These are phyloP conservation scores for Amaranthus palmeri DNA, from an alignment of 148 eudicot genomes.

Conservation along the genomic window DNA sequence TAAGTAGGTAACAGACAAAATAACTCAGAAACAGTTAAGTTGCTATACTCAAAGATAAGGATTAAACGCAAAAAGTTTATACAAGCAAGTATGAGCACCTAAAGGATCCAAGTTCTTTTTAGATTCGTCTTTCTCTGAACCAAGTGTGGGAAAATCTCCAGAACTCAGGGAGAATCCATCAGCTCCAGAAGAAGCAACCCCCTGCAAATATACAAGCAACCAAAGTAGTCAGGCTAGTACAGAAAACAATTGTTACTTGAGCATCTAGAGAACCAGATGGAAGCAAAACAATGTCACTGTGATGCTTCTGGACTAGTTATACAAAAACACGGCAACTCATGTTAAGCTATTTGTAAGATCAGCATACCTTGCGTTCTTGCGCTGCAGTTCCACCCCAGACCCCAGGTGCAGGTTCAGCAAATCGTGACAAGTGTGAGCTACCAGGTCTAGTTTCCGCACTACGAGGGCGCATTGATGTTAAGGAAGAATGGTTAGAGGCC, in stretches of 20 bases:
- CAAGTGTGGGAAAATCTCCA: too few relatives aligned
- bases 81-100: conserved; percentile 45
- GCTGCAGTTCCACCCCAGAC: conserved; percentile 50
- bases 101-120: conserved; percentile 37
- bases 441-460: conserved; percentile 95
- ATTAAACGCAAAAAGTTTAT: conserved; percentile 9
- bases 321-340: neutral
- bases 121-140: too few relatives aligned
- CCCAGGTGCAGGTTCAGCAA: conserved; percentile 68
- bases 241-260: too few relatives aligned
- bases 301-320: neutral
- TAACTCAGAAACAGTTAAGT: neutral
- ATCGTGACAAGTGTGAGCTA: conserved; percentile 87
- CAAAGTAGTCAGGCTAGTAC: too few relatives aligned
- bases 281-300: too few relatives aligned
- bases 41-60: neutral
- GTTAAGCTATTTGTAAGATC: neutral
- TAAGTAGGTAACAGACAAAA: neutral
- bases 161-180: too few relatives aligned
- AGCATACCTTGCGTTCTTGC: conserved; percentile 65
- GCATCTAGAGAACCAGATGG: too few relatives aligned
- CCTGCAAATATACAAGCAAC: too few relatives aligned
- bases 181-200: too few relatives aligned
- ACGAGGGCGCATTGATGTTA: conserved; percentile 64
- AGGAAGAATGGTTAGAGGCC: conserved; percentile 56